Evolutionary conservation across 768 basidiomycete genomes (phyloP).

Genomic region (Boletus sp.): DNA sequence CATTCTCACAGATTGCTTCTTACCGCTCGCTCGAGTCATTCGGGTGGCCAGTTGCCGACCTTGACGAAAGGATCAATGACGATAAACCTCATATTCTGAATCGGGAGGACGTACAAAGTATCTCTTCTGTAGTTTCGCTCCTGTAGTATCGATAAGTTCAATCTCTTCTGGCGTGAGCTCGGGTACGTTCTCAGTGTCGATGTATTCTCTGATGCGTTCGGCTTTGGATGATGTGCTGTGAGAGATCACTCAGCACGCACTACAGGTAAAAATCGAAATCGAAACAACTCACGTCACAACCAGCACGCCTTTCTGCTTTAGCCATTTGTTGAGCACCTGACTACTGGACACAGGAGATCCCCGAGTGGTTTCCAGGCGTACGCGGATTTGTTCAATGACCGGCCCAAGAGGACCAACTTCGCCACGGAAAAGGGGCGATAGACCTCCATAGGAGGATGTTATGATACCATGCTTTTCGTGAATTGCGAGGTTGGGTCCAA

Average conservation of each 20-base stretch:
- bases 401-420: conserved; percentile 41
- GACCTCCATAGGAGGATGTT: conserved; percentile 40
- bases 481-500: conserved; percentile 36
- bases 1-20: background rate
- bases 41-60: conserved; percentile 20
- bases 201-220: conserved; percentile 33
- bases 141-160: conserved; percentile 24
- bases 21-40: conserved; percentile 1
- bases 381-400: conserved; percentile 35
- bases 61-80: conserved; percentile 7
- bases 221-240: conserved; percentile 35
- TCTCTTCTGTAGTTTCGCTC: conserved; percentile 23
- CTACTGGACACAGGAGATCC: conserved; percentile 27
- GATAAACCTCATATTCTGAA: background rate
- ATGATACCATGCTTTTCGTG: conserved; percentile 38
- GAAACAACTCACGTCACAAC: conserved; percentile 30
- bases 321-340: conserved; percentile 32
- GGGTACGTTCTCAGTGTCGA: conserved; percentile 29
- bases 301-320: conserved; percentile 29
- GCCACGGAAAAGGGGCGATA: conserved; percentile 37
- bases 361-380: conserved; percentile 25
- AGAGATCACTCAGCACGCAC: background rate
- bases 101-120: conserved; percentile 23
- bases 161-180: conserved; percentile 28
- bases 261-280: background rate